Percentiles rank a stretch among this genome's conserved stretches.
Evolutionary conservation across 768 basidiomycete species (phyloP).

Genomic region (Naganishia vaughanmartiniae): DNA sequence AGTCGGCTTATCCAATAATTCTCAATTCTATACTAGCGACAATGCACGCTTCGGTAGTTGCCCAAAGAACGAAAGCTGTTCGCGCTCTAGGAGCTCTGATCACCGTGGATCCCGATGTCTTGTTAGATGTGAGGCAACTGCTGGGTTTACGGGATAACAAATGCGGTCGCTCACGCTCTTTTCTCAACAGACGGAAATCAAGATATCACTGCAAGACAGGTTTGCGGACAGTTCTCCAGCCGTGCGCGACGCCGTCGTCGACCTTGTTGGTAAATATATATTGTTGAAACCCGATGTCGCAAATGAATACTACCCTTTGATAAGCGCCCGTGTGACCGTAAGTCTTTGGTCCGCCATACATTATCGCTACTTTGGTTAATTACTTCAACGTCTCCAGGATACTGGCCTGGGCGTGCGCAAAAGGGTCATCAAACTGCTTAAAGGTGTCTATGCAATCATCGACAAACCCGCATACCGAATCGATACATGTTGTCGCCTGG

Average conservation of each 20-base stretch:
- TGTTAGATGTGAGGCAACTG: constrained; percentile 64
- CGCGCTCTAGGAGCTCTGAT: constrained; percentile 85
- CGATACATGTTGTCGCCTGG: constrained; percentile 78
- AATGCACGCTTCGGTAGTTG: constrained; percentile 80
- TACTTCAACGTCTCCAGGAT: constrained; percentile 60
- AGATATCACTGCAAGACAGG: constrained; percentile 81
- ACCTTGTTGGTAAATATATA: constrained; percentile 96
- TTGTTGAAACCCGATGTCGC: constrained; percentile 84
- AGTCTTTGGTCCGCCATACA: constrained; percentile 40
- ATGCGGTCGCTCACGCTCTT: constrained; percentile 53
- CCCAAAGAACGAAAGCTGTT: constrained; percentile 90
- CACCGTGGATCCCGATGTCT: constrained; percentile 77
- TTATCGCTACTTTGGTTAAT: neutral
- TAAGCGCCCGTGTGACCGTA: constrained; percentile 87
- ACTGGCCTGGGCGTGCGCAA: constrained; percentile 90
- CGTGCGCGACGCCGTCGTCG: constrained; percentile 94
- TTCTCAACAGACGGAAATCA: constrained; percentile 59
- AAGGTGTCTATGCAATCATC: constrained; percentile 70
- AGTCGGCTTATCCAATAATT: constrained; percentile 78
- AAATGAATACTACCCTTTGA: constrained; percentile 79
- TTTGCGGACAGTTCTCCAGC: constrained; percentile 86
- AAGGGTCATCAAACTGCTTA: constrained; percentile 90
- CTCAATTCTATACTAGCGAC: constrained; percentile 73
- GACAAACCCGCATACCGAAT: constrained; percentile 62
- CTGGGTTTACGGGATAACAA: neutral